These are phyloP conservation scores for Skeletonema marinoi DNA, from an alignment of 108 stramenopile species.

Conservation along the genomic window DNA sequence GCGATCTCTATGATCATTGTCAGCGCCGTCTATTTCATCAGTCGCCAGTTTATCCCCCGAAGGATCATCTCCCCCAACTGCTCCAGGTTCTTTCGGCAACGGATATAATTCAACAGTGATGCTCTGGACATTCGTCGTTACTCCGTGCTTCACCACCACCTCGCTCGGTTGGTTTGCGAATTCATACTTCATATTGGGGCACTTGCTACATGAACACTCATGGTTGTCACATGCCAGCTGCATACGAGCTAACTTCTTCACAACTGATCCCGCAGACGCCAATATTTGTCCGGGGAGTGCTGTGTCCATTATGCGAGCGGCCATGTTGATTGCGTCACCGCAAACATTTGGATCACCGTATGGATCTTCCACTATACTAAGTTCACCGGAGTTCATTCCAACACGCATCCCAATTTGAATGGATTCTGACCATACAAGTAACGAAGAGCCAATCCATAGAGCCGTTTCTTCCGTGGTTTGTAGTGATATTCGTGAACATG, in stretches of 20 bases:
- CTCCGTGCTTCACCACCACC: conserved; percentile 39
- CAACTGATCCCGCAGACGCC: conserved; percentile 17
- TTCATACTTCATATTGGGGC: conserved; percentile 16
- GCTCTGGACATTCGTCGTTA: conserved; percentile 37
- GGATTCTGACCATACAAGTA: conserved; percentile 22
- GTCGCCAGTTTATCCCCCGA: neutral
- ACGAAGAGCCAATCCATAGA: conserved; percentile 34
- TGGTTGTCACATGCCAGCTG: neutral
- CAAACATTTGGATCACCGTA: conserved; percentile 40
- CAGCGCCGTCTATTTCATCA: neutral
- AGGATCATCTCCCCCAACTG: neutral
- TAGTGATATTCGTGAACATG: conserved; percentile 3
- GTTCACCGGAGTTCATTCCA: conserved; percentile 26
- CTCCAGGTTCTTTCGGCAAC: neutral
- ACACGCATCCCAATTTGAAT: conserved; percentile 30
- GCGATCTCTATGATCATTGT: neutral
- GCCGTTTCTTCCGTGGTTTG: conserved; percentile 30
- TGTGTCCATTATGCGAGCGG: conserved; percentile 31
- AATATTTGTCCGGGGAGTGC: conserved; percentile 32
- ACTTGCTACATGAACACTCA: conserved; percentile 3
- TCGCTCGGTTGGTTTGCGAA: conserved; percentile 21
- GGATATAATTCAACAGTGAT: conserved; percentile 7
- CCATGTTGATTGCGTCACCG: conserved; percentile 42
- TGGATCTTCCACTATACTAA: conserved; percentile 23
- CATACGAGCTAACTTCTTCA: conserved; percentile 4